Base-by-base conservation (phyloP, 805 yeast species). In the Metschnikowia anglica region DNA sequence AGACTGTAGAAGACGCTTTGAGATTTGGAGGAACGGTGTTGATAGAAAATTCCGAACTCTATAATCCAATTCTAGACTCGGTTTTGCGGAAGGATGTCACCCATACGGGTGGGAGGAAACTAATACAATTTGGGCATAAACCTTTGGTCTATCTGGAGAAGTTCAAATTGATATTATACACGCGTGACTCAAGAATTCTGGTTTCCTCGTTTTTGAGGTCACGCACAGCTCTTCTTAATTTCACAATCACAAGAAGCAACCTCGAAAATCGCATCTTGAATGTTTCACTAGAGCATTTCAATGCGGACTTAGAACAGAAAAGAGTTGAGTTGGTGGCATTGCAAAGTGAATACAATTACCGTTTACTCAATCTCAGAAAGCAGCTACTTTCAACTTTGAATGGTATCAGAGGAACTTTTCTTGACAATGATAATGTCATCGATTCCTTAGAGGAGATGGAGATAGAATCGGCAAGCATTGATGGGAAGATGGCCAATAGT, bases 11-110 rank as follows among this genome's bases (percentile, higher is more conserved):
- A 58, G 85, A 88, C 54, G 83, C 95, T 0, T 58, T 90, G 20
- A 69, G 93, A 49, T 90, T 90, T 70, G 97, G 98, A 4, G 88
- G 87, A 2, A 54, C 77, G 0, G 66, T 91, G 6, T 56, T 90
- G 11, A 72, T 91, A 13, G 79, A 79, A 51, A 91, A 91, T 63
- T 89, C 90, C 3, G 97, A 91, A 55, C 66, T 74, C 50, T 81
- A 77, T 55, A 91, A 91, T 58, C 95, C 97, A 0, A 63, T 86
- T 6, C 56, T 91, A 9, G 77, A 77, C 43, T 72, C 84, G 0
- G 61, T 91, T 1, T 60, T 91, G 36, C 72, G 78, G 34, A 68
- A 70, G 24, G 95, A 88, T 45, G 71, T 77, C 28, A 72, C 73
- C 21, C 67, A 72, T 21, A 70, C 81, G 21, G 96, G 96, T 3